Base-by-base conservation (phyloP, 257 asterid genomes). In the Rehmannia glutinosa region DNA sequence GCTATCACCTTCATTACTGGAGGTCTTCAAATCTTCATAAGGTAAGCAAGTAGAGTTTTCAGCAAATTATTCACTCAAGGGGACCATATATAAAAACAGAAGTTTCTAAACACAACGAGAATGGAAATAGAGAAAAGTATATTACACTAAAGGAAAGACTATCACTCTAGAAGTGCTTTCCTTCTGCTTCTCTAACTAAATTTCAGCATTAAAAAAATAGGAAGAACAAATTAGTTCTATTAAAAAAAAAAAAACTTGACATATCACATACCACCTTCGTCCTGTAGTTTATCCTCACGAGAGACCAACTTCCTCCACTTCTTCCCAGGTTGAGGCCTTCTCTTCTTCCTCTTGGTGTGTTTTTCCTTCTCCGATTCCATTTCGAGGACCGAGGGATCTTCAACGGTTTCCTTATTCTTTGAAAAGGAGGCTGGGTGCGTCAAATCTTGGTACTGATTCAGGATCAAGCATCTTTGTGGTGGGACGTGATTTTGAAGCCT, bases 401-500 rank as follows among this genome's bases (percentile, higher is more conserved):
- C 54, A 88, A 63, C 36, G 92, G 83, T 62, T 35, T 75, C 65
- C 81, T 74, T 55, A 86, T 83, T 65, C 96, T 87, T 57, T 81
- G 85, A 69, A 94, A 94, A 64, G 88, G 67, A 21, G 75, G 69
- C 82, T 85, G n/a, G 99, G 96, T 46, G 86, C 79, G 65, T 91
- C 96, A 66, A 88, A 95, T 82, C 72, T 88, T n/a, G 97, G 96
- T 62, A 79, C 69, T 32, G 30, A 75, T 70, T 82, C 77, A 36
- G 88, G 84, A 69, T 88, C 97, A 61, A 94, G 95, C 88, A 94
- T 70, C 80, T 82, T 88, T 3, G 96, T 85, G 21, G 86, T 63
- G n/a, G 95, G 96, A 33, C 99, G 97, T 68, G 95, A 84, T 68
- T 82, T 77, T 52, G 82, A 85, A 77, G 96, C 99, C 79, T 88